Percentiles rank a stretch among this genome's conserved stretches.
These are phyloP conservation scores for Leptosphaerulina australis DNA, from an alignment of 2,329 filamentous ascomycete genomes.

Conservation along the genomic window DNA sequence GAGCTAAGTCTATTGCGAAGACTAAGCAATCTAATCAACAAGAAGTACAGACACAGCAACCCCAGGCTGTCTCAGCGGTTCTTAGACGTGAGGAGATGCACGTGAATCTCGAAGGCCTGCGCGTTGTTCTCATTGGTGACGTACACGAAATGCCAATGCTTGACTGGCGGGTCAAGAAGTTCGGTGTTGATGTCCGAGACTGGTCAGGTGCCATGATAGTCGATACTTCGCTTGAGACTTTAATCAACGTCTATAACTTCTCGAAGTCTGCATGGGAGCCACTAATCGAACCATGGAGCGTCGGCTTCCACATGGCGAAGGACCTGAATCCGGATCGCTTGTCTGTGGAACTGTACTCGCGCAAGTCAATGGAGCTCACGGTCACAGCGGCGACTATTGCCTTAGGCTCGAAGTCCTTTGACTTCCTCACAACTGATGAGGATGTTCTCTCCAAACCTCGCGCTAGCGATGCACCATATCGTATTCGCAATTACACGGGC, in stretches of 20 bases:
- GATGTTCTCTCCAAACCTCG: conserved; percentile 93
- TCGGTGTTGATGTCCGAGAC: conserved; percentile 81
- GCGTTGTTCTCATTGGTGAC: conserved; percentile 93
- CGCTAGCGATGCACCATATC: conserved; percentile 88
- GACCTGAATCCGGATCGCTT: conserved; percentile 76
- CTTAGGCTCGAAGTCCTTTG: conserved; percentile 87
- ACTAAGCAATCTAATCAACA: conserved; percentile 54
- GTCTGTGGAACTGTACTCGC: conserved; percentile 83
- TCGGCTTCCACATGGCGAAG: conserved; percentile 87
- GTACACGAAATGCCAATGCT: conserved; percentile 93
- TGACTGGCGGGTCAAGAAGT: conserved; percentile 90
- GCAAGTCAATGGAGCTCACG: conserved; percentile 89
- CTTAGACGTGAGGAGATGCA: conserved; percentile 79
- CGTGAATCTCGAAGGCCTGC: conserved; percentile 84
- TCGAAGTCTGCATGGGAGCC: conserved; percentile 99
- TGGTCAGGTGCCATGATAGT: conserved; percentile 90
- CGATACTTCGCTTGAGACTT: conserved; percentile 88
- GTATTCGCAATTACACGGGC: conserved; percentile 93
- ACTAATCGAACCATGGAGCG: conserved; percentile 91
- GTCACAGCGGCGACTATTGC: conserved; percentile 93
- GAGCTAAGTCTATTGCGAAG: conserved; percentile 55
- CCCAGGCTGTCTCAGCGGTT: conserved; percentile 59
- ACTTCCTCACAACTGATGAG: conserved; percentile 85
- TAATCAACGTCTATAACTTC: conserved; percentile 98
- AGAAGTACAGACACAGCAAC: conserved; percentile 63